Conservation (phyloP, 768 basidiomycete species). For the Trametes coccinea region DNA sequence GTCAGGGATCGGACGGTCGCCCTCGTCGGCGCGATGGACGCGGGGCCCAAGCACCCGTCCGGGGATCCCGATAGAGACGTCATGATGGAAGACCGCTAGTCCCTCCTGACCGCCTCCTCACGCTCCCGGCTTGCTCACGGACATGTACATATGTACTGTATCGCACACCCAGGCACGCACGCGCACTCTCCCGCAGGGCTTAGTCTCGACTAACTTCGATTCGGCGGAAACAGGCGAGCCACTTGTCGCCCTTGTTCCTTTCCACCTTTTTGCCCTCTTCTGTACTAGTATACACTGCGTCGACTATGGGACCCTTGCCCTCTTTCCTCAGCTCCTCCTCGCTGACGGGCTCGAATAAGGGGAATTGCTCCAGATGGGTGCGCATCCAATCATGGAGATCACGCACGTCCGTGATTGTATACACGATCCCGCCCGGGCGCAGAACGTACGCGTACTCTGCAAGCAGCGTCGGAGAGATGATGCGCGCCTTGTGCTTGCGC, state of each 20-base stretch:
- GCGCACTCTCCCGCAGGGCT: background rate
- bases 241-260: constrained; percentile 87
- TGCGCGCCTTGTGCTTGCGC: constrained; percentile 98
- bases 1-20: constrained; percentile 61
- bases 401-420: constrained; percentile 96
- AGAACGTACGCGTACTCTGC: constrained; percentile 97
- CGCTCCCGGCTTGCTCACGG: background rate
- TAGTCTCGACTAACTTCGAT: constrained; percentile 36
- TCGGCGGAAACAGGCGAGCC: constrained; percentile 87
- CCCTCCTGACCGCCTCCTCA: background rate
- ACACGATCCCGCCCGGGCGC: constrained; percentile 90
- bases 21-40: constrained; percentile 64
- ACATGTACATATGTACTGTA: background rate
- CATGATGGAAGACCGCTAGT: constrained; percentile 25
- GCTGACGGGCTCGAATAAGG: constrained; percentile 79
- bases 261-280: constrained; percentile 98
- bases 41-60: constrained; percentile 38
- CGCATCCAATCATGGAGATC: constrained; percentile 97
- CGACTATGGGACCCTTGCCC: constrained; percentile 76
- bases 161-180: background rate
- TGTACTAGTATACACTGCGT: constrained; percentile 80
- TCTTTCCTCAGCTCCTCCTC: constrained; percentile 74
- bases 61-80: constrained; percentile 26
- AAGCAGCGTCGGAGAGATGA: constrained; percentile 95
- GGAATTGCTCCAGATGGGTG: constrained; percentile 82